A percentile compares a stretch with the other conserved stretches of the same genome.
Conservation (phyloP, 257 asterid genomes). For the Cruciata laevipes region DNA sequence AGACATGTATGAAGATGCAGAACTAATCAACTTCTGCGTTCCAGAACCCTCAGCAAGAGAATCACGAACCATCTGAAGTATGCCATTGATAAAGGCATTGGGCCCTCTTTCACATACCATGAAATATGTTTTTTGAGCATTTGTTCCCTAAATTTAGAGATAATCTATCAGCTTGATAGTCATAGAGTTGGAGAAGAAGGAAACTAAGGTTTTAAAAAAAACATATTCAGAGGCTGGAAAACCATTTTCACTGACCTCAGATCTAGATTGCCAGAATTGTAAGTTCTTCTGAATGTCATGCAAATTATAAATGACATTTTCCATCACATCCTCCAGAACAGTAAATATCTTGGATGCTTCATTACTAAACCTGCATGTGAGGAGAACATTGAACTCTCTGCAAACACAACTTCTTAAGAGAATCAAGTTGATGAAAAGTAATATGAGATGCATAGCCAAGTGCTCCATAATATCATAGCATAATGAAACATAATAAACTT, state of each 20-base stretch:
- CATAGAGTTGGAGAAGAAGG: neutral
- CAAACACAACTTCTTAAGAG: slow-evolving; percentile 4
- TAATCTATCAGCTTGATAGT: neutral
- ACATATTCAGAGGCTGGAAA: neutral
- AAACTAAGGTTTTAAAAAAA: neutral
- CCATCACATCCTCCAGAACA: slow-evolving; percentile 75
- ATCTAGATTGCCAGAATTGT: slow-evolving; percentile 73
- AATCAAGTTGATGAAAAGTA: neutral
- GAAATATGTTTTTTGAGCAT: slow-evolving; percentile 71
- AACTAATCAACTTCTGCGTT: slow-evolving; percentile 43
- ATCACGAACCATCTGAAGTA: slow-evolving; percentile 55
- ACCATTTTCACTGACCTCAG: slow-evolving; percentile 57
- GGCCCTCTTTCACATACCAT: slow-evolving; percentile 95
- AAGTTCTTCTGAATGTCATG: slow-evolving; percentile 73
- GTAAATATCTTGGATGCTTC: slow-evolving; percentile 46
- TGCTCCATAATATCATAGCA: neutral
- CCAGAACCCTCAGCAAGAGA: slow-evolving; percentile 63
- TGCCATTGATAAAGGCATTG: slow-evolving; percentile 64
- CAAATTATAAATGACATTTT: slow-evolving; percentile 58
- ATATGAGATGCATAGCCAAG: neutral
- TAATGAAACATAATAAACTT: neutral
- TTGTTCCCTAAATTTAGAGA: slow-evolving; percentile 54
- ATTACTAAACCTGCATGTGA: slow-evolving; percentile 41
- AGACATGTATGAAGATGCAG: slow-evolving; percentile 77
- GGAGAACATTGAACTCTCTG: slow-evolving; percentile 14